phyloP scores from a whole-genome alignment of 2,329 filamentous ascomycete genomes.

The Aureobasidium namibiae region DNA sequence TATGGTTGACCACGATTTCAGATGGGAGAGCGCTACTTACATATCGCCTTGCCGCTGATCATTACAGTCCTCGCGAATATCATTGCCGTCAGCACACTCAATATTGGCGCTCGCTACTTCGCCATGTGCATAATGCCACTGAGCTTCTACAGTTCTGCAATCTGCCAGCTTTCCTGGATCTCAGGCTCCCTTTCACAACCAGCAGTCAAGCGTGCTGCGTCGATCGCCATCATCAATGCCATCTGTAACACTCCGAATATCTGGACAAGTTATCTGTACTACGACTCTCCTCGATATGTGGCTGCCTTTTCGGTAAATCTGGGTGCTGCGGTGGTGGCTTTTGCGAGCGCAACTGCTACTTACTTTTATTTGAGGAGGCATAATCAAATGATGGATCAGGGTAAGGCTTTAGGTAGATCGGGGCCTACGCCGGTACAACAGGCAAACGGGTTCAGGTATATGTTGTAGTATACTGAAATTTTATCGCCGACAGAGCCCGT shows the following conservation, averaged over 20 bases:
- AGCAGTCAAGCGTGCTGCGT: conserved; percentile 47
- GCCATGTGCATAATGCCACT: conserved; percentile 32
- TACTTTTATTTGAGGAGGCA: conserved; percentile 3
- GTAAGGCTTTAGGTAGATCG: background rate
- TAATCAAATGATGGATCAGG: conserved; percentile 5
- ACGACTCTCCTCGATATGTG: conserved; percentile 14
- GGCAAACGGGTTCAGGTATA: background rate
- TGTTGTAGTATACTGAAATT: too few species aligned
- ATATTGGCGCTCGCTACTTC: conserved; percentile 24
- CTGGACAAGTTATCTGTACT: conserved; percentile 45
- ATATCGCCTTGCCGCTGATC: conserved; percentile 26
- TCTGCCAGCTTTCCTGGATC: conserved; percentile 52
- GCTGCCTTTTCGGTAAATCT: conserved; percentile 1
- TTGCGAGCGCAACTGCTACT: background rate
- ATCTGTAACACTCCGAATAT: conserved; percentile 46
- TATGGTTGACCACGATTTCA: conserved; percentile 8
- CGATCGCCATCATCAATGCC: conserved; percentile 48
- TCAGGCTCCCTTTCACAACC: conserved; percentile 43
- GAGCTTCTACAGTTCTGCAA: conserved; percentile 50
- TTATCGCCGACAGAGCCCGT: too few species aligned
- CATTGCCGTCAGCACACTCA: conserved; percentile 23
- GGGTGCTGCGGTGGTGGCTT: background rate
- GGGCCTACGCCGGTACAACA: conserved; percentile 1
- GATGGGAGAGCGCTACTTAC: conserved; percentile 33
- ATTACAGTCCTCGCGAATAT: conserved; percentile 25